These are phyloP conservation scores for Epichloe hybrida DNA, from an alignment of 2,329 filamentous ascomycete species.

Conservation along the genomic window DNA sequence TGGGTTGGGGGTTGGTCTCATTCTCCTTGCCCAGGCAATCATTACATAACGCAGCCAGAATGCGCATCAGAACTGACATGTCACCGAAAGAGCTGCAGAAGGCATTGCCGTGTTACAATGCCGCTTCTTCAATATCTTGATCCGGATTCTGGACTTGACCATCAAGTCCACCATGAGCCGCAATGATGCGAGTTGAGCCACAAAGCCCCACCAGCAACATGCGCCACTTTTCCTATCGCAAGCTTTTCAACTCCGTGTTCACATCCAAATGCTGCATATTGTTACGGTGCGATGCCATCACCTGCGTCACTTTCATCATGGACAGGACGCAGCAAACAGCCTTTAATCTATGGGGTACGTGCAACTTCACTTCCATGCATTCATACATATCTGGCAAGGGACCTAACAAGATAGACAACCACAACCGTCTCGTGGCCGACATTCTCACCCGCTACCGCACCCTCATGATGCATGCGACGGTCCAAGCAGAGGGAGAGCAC, in stretches of 20 bases:
- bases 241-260: background rate
- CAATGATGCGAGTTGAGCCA: no score
- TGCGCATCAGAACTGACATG: no score
- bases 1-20: no score
- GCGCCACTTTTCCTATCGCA: background rate
- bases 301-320: constrained; percentile 11
- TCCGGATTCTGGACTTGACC: no score
- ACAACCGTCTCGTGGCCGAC: constrained; percentile 31
- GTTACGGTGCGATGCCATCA: background rate
- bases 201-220: background rate
- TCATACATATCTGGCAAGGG: no score
- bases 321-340: constrained; percentile 19
- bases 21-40: background rate
- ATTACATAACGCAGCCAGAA: no score
- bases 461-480: constrained; percentile 30
- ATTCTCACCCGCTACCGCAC: constrained; percentile 30
- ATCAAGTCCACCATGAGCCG: no score
- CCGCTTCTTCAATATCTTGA: no score
- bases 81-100: no score
- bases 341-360: constrained; percentile 24
- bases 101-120: no score
- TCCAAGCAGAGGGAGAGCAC: constrained; percentile 26
- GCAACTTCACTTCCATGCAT: no score
- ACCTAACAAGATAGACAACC: constrained; percentile 17
- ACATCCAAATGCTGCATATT: background rate